These are phyloP conservation scores for Aurantiochytrium sp. DNA, from an alignment of 108 stramenopile genomes.

Conservation along the genomic window DNA sequence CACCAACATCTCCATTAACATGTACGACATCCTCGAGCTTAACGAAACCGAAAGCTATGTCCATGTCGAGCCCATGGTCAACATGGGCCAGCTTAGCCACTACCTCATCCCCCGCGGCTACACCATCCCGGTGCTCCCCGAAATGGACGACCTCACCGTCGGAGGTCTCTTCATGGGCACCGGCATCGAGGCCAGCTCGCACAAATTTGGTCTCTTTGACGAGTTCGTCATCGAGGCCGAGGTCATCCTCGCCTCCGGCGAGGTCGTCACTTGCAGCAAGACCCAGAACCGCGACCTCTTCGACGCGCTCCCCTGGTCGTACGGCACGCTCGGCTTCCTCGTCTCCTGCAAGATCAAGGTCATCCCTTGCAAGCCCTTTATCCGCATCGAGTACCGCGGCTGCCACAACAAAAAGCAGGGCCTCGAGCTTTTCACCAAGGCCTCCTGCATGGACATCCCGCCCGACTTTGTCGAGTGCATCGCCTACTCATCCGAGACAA, in stretches of 20 bases:
- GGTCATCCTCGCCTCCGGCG: constrained; percentile 36
- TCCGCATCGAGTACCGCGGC: constrained; percentile 38
- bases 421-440: constrained; percentile 19
- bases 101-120: constrained; percentile 25
- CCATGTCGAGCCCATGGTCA: constrained; percentile 24
- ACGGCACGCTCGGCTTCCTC: constrained; percentile 58
- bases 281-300: constrained; percentile 52
- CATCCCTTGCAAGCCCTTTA: constrained; percentile 42
- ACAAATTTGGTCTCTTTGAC: constrained; percentile 52
- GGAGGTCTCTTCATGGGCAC: constrained; percentile 53
- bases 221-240: constrained; percentile 49
- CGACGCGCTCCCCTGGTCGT: constrained; percentile 56
- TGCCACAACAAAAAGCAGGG: constrained; percentile 22
- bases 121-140: constrained; percentile 46
- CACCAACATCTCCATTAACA: neutral
- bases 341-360: constrained; percentile 46
- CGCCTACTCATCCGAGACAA: constrained; percentile 40
- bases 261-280: constrained; percentile 41
- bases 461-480: constrained; percentile 51
- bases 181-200: constrained; percentile 55
- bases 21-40: constrained; percentile 24
- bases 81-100: constrained; percentile 20
- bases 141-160: constrained; percentile 59
- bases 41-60: neutral
- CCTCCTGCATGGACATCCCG: neutral